Conservation (phyloP, 1,284 basidiomycete species). For the Marasmius fiardii region DNA sequence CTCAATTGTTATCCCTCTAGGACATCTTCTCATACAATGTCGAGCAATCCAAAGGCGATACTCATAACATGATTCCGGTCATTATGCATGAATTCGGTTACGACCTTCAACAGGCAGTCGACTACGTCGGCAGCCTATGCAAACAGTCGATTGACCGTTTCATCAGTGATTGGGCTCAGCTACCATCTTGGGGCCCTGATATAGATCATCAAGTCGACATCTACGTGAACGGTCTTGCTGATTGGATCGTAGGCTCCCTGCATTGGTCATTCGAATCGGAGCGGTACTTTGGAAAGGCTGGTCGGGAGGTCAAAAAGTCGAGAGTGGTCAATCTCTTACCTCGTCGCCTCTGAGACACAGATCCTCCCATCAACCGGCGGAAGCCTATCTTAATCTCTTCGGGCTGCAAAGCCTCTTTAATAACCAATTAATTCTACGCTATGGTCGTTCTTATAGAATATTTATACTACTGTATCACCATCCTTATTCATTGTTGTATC, state of each 20-base stretch:
- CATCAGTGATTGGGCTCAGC: conserved; percentile 35
- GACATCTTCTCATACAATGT: conserved; percentile 68
- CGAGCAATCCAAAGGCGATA: conserved; percentile 62
- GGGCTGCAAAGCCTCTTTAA: neutral
- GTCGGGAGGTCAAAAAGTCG: conserved; percentile 43
- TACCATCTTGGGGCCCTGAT: conserved; percentile 56
- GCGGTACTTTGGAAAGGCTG: conserved; percentile 55
- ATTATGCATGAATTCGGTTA: conserved; percentile 56
- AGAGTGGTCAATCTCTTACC: conserved; percentile 47
- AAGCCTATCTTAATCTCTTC: neutral
- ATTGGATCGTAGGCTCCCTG: conserved; percentile 60
- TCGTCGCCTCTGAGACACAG: conserved; percentile 25
- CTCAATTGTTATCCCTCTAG: conserved; percentile 26
- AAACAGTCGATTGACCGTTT: conserved; percentile 56
- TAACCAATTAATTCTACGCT: neutral
- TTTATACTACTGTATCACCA: neutral
- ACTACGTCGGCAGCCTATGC: conserved; percentile 60
- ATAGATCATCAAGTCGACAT: conserved; percentile 50
- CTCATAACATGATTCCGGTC: conserved; percentile 65
- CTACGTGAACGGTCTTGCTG: conserved; percentile 54
- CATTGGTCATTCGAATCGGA: conserved; percentile 62
- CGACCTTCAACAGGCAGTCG: conserved; percentile 51
- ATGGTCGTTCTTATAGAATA: neutral
- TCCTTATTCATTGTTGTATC: too few relatives aligned
- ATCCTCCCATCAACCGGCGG: neutral